These are phyloP conservation scores for Blepharisma japonicum DNA, from an alignment of 73 alveolate species.

Conservation along the genomic window DNA sequence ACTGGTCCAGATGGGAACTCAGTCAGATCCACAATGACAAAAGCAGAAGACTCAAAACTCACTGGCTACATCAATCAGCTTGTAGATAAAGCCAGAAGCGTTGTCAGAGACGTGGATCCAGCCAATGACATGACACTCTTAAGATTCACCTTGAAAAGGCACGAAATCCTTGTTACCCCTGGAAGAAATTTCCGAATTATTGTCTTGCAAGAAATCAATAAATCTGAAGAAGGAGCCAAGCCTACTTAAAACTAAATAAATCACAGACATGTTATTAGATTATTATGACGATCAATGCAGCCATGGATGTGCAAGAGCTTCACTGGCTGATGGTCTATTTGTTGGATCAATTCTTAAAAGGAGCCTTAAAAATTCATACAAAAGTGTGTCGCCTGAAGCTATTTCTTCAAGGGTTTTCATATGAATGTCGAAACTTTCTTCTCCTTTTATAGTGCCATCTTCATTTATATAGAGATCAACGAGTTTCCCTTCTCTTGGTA, in stretches of 20 bases:
- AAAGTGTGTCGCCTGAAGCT: background rate
- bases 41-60: background rate
- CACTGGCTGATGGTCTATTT: constrained; percentile 10
- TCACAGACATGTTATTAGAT: too few species aligned
- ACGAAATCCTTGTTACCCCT: constrained; percentile 10
- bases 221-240: background rate
- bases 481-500: constrained; percentile 22
- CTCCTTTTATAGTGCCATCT: background rate
- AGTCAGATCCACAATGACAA: background rate
- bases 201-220: background rate
- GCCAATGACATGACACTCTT: constrained; percentile 10
- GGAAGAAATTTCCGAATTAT: constrained; percentile 16
- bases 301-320: background rate
- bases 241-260: background rate
- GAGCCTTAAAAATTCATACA: background rate
- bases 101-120: constrained; percentile 21
- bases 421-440: background rate
- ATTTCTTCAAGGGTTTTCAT: background rate
- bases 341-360: background rate
- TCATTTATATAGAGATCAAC: background rate
- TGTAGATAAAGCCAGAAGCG: constrained; percentile 26
- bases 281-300: too few species aligned
- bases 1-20: constrained; percentile 6
- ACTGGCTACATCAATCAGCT: background rate
- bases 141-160: background rate